A percentile compares a stretch with the other conserved stretches of the same genome.
Evolutionary conservation across 805 yeast genomes (phyloP).

Genomic region (Peterozyma xylosa): DNA sequence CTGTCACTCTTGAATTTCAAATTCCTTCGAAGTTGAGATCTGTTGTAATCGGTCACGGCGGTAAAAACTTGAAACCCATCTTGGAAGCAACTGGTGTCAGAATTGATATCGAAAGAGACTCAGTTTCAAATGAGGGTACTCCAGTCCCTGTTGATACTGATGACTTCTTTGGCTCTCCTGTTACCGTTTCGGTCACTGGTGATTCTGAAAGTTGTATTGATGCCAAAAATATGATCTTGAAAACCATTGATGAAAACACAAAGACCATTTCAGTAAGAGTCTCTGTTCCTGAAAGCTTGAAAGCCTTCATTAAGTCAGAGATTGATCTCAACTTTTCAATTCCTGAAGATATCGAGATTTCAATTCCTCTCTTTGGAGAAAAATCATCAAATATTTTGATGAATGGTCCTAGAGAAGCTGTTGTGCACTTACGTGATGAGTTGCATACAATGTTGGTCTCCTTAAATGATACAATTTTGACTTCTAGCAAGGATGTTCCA

Average conservation of each 20-base stretch:
- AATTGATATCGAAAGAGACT: conserved; percentile 53
- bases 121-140: conserved; percentile 17
- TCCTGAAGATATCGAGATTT: conserved; percentile 20
- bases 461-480: conserved; percentile 36
- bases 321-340: conserved; percentile 16
- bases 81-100: conserved; percentile 58
- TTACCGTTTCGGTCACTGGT: conserved; percentile 67
- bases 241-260: conserved; percentile 70
- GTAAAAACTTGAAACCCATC: conserved; percentile 74
- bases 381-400: conserved; percentile 38
- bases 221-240: conserved; percentile 64
- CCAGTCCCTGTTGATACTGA: conserved; percentile 30
- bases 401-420: conserved; percentile 67
- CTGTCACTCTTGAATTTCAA: conserved; percentile 49
- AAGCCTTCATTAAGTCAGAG: conserved; percentile 35
- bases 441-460: conserved; percentile 37
- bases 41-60: conserved; percentile 80
- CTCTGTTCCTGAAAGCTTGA: conserved; percentile 31
- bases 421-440: conserved; percentile 43
- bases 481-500: conserved; percentile 60
- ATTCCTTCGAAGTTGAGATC: conserved; percentile 77
- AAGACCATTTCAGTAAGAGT: conserved; percentile 46
- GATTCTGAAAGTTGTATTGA: conserved; percentile 74
- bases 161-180: conserved; percentile 52
- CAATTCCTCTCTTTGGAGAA: conserved; percentile 25